Base-by-base conservation (phyloP, 495 filamentous ascomycete genomes). In the Neurospora sp. region DNA sequence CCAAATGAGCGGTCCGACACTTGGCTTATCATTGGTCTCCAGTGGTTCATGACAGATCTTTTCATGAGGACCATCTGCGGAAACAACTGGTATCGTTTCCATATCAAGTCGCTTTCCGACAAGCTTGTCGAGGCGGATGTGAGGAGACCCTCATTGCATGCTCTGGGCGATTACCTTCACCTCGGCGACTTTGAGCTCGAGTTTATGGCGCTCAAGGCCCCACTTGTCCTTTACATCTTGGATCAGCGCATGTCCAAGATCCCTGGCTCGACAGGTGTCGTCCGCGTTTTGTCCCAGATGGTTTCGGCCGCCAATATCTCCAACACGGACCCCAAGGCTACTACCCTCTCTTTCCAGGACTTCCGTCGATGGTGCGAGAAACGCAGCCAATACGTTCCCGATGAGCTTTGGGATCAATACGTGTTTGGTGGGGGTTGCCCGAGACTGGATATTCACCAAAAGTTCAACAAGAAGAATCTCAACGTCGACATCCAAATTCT, bases 391-490 rank as follows among this genome's bases (percentile, higher is more conserved):
- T 89, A 91, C 68, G 92, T 92, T 74, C 83, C 97, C 3, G 94
- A 98, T 53, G 81, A 86, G 2, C 96, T 98, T 78, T 98, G 96
- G 85, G 87, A 90, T 12, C 96, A 99, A 78, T 99, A 96, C 95
- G 88, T 99, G 3, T 87, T 90, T 72, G 89, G 91, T 12, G 90
- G 93, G 10, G 96, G 96, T 8, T 98, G 94, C 77, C 96, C 96
- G 6, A 87, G 86, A 31, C 94, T 99, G 76, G 84, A 89, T 39
- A 91, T 96, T 69, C 91, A 87, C 20, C 94, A 97, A 74, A 87
- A 89, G 37, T 98, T 99, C 82, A 99, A 98, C 76, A 98, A 98
- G 85, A 99, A 99, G 82, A 92, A 96, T 76, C 87, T 98, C 40
- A 93, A 94, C 18, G 92, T 99, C 3, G 94, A 98, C 79, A 94